Conservation (phyloP, 2,329 filamentous ascomycete genomes). For the Hypoxylon sp. region DNA sequence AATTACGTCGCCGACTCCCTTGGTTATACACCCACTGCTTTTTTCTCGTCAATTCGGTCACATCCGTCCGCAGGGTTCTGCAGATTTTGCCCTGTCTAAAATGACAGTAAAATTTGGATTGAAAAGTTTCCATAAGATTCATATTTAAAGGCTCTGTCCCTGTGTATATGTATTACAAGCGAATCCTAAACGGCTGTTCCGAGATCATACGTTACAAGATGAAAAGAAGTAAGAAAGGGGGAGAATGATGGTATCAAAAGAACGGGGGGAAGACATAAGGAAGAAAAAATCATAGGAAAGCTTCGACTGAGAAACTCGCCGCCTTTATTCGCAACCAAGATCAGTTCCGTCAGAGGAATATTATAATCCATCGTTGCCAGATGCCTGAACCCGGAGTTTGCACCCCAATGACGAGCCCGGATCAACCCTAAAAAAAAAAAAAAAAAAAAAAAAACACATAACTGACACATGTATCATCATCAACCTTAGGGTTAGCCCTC, state of each 20-base stretch:
- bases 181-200: neutral
- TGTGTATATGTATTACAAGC: neutral
- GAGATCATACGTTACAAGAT: neutral
- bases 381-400: too few species aligned
- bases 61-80: neutral
- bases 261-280: too few species aligned
- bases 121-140: neutral
- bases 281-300: too few species aligned
- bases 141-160: neutral
- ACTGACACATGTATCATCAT: neutral
- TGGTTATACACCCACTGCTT: too few species aligned
- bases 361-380: too few species aligned
- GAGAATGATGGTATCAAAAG: too few species aligned
- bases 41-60: neutral
- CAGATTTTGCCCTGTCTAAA: neutral
- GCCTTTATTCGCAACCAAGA: too few species aligned
- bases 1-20: neutral
- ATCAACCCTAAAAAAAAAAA: too few species aligned
- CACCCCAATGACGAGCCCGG: too few species aligned
- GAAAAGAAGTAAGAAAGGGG: neutral
- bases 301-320: too few species aligned
- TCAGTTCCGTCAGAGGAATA: too few species aligned
- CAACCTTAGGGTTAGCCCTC: neutral
- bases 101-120: neutral
- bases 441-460: neutral